These are phyloP conservation scores for Mitragyna speciosa DNA, from an alignment of 257 asterid species.

Conservation along the genomic window DNA sequence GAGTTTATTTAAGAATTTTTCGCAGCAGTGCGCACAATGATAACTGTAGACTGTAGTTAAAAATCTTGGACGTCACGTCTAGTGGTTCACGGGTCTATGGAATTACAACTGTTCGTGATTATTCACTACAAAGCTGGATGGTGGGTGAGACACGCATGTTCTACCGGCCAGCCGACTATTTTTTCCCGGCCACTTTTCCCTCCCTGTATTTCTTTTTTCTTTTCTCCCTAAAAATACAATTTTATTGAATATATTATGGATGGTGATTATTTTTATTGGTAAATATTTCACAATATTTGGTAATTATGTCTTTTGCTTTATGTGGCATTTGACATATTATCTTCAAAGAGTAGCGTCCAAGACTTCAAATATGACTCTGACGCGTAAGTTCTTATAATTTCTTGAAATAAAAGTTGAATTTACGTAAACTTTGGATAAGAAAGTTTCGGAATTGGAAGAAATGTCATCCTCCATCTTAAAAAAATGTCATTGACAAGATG, in stretches of 20 bases:
- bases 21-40: too few species aligned
- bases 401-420: too few species aligned
- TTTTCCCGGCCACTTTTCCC: neutral
- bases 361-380: too few species aligned
- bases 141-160: constrained; percentile 19
- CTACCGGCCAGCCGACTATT: constrained; percentile 10
- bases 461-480: too few species aligned
- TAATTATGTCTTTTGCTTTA: neutral
- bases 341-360: too few species aligned
- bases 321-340: neutral
- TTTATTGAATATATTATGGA: neutral
- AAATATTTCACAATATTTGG: neutral
- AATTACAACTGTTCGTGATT: neutral
- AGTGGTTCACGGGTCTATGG: constrained; percentile 43
- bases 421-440: too few species aligned
- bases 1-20: too few species aligned
- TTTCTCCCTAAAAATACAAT: neutral
- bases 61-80: constrained; percentile 31
- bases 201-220: neutral
- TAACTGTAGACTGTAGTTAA: neutral
- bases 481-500: too few species aligned
- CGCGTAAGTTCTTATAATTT: too few species aligned
- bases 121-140: neutral
- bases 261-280: neutral
- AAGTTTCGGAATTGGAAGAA: too few species aligned